These are phyloP conservation scores for Thielaviopsis ethacetica DNA, from an alignment of 2,329 filamentous ascomycete species.

Conservation along the genomic window DNA sequence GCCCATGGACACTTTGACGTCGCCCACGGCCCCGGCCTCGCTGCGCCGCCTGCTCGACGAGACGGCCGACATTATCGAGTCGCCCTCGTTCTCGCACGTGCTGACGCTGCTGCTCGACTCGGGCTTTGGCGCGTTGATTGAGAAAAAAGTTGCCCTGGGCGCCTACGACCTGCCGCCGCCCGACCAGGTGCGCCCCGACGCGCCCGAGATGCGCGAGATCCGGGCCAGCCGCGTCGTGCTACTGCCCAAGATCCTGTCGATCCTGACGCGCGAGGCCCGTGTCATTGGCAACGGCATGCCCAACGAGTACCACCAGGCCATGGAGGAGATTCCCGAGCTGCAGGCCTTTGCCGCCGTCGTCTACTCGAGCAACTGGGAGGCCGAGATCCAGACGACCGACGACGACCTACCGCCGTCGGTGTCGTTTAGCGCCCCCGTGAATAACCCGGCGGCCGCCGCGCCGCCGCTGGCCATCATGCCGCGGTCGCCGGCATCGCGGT, in stretches of 20 bases:
- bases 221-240: constrained; percentile 44
- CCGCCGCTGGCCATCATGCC: constrained; percentile 16
- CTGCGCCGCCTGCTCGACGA: constrained; percentile 82
- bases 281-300: constrained; percentile 65
- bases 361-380: constrained; percentile 71
- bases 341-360: constrained; percentile 77
- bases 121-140: constrained; percentile 69
- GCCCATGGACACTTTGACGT: constrained; percentile 17
- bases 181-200: constrained; percentile 9
- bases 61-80: constrained; percentile 89
- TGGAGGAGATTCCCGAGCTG: constrained; percentile 61
- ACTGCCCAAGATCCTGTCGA: constrained; percentile 76
- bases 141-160: constrained; percentile 62
- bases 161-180: constrained; percentile 45
- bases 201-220: constrained; percentile 20
- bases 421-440: constrained; percentile 1
- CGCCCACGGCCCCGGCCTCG: constrained; percentile 19
- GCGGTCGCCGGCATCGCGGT: constrained; percentile 13
- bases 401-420: constrained; percentile 16
- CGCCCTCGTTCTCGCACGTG: constrained; percentile 76
- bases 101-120: constrained; percentile 74
- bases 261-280: constrained; percentile 82
- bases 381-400: constrained; percentile 39
- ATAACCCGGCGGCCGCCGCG: background rate
- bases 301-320: constrained; percentile 54